Evolutionary conservation across 2,329 filamentous ascomycete species (phyloP), one percentile per base, ranked within the genome.

Genomic region (Exophiala aquamarina): DNA sequence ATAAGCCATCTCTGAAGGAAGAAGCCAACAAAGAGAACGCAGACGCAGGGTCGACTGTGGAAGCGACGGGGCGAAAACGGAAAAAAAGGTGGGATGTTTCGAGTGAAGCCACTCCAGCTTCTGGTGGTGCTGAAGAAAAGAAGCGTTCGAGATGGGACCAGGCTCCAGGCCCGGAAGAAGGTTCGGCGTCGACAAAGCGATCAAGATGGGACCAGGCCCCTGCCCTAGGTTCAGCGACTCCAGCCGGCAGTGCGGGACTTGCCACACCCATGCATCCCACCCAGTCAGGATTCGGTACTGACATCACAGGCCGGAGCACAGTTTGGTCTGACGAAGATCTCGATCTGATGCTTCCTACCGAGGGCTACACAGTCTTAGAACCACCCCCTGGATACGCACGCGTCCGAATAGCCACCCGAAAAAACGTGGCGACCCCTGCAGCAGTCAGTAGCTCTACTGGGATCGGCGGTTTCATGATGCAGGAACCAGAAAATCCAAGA

Each of bases 61-160:
- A 78, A 54, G 70, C 77, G 7, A 73, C 80, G 18, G 81, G 83
- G 26, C 81, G 85, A 51, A 93, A 93, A 77, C 83, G 91, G 63
- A 96, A 95, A 78, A 89, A 94, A 76, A 83, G 93, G 68, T 98
- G 93, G 93, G 92, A 96, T 67, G 84, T 91, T 15, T 75, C 83
- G n/a, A 74, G 78, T 5, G 75, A 80, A 31, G 69, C 73, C 4
- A 70, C 74, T 4, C 75, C 80, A 29, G 63, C 73, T n/a, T 69
- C 73, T n/a, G 64, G 74, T 18, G 61, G 72, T 31, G 68, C 76
- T 18, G 79, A 83, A 42, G 68, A 70, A 13, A 87, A 89, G 68
- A 93, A 91, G 66, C 82, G 87, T 59, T 94, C 89, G 15, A 78
- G 91, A 64, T 96, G 91, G 91, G 91, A 95, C 62, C 82, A 92